phyloP scores from a whole-genome alignment of 2,329 filamentous ascomycete species.

The Fusarium marasasianum region DNA sequence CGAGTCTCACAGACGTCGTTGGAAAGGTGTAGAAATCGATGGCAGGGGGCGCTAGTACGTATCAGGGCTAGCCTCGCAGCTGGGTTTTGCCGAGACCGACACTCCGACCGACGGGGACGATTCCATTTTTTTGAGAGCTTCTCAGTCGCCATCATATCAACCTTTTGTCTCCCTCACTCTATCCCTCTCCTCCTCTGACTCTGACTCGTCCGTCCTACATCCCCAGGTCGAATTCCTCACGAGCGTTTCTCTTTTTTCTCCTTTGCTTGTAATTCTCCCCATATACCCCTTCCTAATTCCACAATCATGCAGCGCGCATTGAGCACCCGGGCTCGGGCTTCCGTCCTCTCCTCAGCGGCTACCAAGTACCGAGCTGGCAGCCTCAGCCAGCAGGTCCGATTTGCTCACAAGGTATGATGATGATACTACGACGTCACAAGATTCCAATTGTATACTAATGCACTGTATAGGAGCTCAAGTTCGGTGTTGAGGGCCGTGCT shows the following conservation, averaged over 20 bases:
- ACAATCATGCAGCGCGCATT: slow-evolving; percentile 94
- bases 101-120: slow-evolving; percentile 46
- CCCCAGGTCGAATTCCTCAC: slow-evolving; percentile 42
- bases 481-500: slow-evolving; percentile 93
- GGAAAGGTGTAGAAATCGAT: slow-evolving; percentile 51
- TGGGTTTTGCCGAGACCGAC: slow-evolving; percentile 52
- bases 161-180: slow-evolving; percentile 34
- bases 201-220: slow-evolving; percentile 34
- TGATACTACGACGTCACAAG: slow-evolving; percentile 12
- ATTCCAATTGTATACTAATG: slow-evolving; percentile 42
- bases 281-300: slow-evolving; percentile 47
- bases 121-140: slow-evolving; percentile 51
- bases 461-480: slow-evolving; percentile 85
- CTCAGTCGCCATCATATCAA: slow-evolving; percentile 43
- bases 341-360: slow-evolving; percentile 77
- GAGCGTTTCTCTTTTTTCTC: slow-evolving; percentile 42
- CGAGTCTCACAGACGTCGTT: slow-evolving; percentile 45
- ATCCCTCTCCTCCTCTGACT: slow-evolving; percentile 16
- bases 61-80: slow-evolving; percentile 44
- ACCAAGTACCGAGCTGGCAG: slow-evolving; percentile 71
- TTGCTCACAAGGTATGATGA: slow-evolving; percentile 87
- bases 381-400: slow-evolving; percentile 88
- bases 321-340: slow-evolving; percentile 80
- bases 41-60: slow-evolving; percentile 42
- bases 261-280: slow-evolving; percentile 42